A percentile compares a stretch with the other conserved stretches of the same genome.
phyloP scores from a whole-genome alignment of 768 basidiomycete species.

The Holtermannia corniformis region DNA sequence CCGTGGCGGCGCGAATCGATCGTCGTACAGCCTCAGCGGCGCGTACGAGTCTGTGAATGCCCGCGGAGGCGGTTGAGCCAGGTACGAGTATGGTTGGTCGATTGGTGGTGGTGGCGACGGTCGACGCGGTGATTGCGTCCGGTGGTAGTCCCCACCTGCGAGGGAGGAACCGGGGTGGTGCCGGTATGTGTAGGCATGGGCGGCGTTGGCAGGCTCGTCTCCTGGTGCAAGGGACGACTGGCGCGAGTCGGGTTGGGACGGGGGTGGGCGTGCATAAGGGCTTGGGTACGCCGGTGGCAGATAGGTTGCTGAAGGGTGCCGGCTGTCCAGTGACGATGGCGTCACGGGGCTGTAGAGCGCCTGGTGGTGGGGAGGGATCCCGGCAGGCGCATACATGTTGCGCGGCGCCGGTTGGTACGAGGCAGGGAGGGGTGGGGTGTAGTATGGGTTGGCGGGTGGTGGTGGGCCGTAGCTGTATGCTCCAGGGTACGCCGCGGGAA shows the following conservation, averaged over 20 bases:
- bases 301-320: too few species aligned
- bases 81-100: neutral
- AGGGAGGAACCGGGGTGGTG: neutral
- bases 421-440: slow-evolving; percentile 24
- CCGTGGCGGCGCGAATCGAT: too few species aligned
- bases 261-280: neutral
- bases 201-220: neutral
- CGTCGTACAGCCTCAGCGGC: too few species aligned
- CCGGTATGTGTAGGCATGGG: neutral
- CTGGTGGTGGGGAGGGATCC: neutral
- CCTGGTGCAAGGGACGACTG: neutral
- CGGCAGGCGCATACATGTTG: neutral
- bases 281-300: neutral
- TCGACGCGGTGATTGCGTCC: neutral
- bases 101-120: neutral
- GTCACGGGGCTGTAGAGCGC: neutral
- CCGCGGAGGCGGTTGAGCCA: neutral
- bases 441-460: slow-evolving; percentile 20
- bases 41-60: neutral
- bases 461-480: slow-evolving; percentile 24
- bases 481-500: slow-evolving; percentile 12
- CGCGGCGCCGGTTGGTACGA: slow-evolving; percentile 6
- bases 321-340: too few species aligned
- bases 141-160: neutral
- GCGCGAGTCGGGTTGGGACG: neutral